Conservation (phyloP, 192 early-diverging fungal species). For the Rhizophagus clarus region DNA sequence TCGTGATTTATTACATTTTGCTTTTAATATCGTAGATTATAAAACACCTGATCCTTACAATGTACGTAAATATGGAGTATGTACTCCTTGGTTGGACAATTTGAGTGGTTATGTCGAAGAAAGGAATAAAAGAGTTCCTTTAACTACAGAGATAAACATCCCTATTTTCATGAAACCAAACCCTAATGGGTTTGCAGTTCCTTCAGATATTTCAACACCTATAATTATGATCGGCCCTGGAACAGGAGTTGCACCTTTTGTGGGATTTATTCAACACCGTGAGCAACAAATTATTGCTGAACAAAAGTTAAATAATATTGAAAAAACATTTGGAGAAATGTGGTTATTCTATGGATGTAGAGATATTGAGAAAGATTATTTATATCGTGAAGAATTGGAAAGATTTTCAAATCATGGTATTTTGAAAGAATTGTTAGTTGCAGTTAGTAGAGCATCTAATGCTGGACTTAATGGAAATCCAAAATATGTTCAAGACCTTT, state of each 20-base stretch:
- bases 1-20: constrained; percentile 61
- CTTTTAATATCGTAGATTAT: constrained; percentile 88
- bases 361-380: constrained; percentile 62
- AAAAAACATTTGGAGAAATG: constrained; percentile 52
- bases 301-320: constrained; percentile 32
- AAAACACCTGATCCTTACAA: constrained; percentile 46
- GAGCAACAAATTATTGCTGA: constrained; percentile 30
- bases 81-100: constrained; percentile 80
- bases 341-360: constrained; percentile 88
- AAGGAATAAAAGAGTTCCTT: constrained; percentile 21
- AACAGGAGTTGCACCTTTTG: constrained; percentile 94
- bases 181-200: constrained; percentile 68
- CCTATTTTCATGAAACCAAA: constrained; percentile 63
- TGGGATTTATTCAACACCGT: constrained; percentile 86
- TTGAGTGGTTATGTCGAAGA: constrained; percentile 50
- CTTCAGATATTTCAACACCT: constrained; percentile 57
- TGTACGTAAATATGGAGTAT: constrained; percentile 60
- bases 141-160: constrained; percentile 32
- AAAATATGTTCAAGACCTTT: constrained; percentile 86
- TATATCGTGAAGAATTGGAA: constrained; percentile 70
- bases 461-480: constrained; percentile 53
- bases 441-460: constrained; percentile 64
- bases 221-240: constrained; percentile 90
- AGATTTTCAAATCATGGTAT: constrained; percentile 49
- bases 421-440: constrained; percentile 60